Evolutionary conservation across 768 basidiomycete genomes (phyloP).

Genomic region (Lactarius deliciosus): DNA sequence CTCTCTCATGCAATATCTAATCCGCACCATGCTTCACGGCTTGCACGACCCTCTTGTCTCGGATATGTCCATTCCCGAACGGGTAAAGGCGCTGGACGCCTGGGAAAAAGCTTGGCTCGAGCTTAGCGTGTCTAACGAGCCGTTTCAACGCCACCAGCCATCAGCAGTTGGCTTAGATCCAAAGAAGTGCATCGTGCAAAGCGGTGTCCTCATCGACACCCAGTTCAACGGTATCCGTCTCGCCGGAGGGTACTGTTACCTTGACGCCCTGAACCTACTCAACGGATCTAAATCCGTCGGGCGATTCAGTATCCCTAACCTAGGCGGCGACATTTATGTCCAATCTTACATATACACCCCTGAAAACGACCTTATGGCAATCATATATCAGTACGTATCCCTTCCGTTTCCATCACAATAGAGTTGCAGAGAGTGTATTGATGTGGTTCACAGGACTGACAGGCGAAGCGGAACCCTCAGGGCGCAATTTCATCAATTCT

Average conservation of each 20-base stretch:
- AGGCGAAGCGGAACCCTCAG: not conserved
- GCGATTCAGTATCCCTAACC: conserved; percentile 9
- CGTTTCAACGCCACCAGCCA: conserved; percentile 2
- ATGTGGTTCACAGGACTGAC: conserved; percentile 1
- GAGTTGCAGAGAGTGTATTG: not conserved
- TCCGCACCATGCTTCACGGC: conserved; percentile 20
- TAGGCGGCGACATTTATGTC: conserved; percentile 8
- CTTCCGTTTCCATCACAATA: not conserved
- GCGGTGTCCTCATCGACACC: conserved; percentile 11
- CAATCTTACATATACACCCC: conserved; percentile 15
- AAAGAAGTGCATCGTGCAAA: conserved; percentile 8
- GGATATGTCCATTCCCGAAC: conserved; percentile 15
- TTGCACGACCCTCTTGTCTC: conserved; percentile 12
- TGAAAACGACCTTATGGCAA: conserved; percentile 20
- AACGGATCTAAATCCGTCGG: not conserved
- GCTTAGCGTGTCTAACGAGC: conserved; percentile 1
- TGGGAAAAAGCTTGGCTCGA: conserved; percentile 23
- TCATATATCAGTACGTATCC: conserved; percentile 12
- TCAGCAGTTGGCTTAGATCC: conserved; percentile 4
- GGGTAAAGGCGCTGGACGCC: conserved; percentile 5
- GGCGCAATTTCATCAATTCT: conserved; percentile 19
- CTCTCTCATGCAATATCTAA: conserved; percentile 23
- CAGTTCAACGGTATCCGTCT: conserved; percentile 1
- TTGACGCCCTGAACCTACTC: conserved; percentile 8
- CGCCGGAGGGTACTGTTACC: conserved; percentile 13